Conservation (phyloP, 2,329 filamentous ascomycete genomes). For the Diaporthe ampelina region DNA sequence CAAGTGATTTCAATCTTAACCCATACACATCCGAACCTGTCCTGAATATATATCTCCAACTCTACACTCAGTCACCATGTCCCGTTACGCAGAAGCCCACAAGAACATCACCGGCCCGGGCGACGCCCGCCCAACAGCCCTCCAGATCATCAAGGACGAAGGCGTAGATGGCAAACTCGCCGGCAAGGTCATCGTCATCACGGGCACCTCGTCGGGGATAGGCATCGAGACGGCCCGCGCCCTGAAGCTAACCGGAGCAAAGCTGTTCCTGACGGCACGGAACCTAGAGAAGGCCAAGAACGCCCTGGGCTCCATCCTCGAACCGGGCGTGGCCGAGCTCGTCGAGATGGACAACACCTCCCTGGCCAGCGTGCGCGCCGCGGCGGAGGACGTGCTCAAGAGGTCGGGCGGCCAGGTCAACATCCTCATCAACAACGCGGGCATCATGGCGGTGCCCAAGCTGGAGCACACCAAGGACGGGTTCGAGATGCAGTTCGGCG, state of each 20-base stretch:
- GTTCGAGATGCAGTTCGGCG: constrained; percentile 67
- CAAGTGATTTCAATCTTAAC: too few relatives aligned
- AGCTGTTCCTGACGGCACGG: neutral
- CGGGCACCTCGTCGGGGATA: neutral
- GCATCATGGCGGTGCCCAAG: constrained; percentile 50
- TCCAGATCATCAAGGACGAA: constrained; percentile 16
- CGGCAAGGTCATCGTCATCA: constrained; percentile 8
- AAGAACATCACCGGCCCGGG: neutral
- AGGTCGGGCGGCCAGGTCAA: neutral
- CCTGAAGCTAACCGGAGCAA: neutral
- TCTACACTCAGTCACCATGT: neutral
- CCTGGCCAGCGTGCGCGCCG: neutral
- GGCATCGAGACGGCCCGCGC: constrained; percentile 1
- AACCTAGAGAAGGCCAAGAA: neutral
- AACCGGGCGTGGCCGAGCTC: neutral
- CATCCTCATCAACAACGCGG: constrained; percentile 59
- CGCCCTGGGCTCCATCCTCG: neutral
- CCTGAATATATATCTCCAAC: neutral
- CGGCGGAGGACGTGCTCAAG: neutral
- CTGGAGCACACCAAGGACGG: constrained; percentile 57
- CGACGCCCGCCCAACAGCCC: constrained; percentile 3
- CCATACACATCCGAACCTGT: too few relatives aligned
- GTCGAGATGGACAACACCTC: constrained; percentile 13
- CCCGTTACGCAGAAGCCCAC: constrained; percentile 19
- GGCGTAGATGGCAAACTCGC: neutral